A percentile compares a stretch with the other conserved stretches of the same genome.
Conservation (phyloP, 805 yeast genomes). For the Schwanniomyces yamadae region DNA sequence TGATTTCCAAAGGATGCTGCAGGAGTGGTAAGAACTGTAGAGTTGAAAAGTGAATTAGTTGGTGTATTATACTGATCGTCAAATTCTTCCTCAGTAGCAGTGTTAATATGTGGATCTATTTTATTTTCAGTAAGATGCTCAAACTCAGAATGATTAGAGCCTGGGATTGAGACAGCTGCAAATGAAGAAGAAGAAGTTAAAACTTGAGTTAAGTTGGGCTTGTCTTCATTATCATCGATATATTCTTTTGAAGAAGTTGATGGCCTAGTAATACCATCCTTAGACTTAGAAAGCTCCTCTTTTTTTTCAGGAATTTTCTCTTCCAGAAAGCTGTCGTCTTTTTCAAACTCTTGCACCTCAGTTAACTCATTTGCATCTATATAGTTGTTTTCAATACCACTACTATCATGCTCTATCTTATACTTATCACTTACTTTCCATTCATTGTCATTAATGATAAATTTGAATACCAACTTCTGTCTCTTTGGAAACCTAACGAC, state of each 20-base stretch:
- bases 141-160: constrained; percentile 14
- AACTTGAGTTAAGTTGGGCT: constrained; percentile 19
- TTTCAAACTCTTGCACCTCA: constrained; percentile 19
- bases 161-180: constrained; percentile 36
- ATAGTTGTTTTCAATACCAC: constrained; percentile 36
- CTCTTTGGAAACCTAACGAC: constrained; percentile 18
- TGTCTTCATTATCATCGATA: constrained; percentile 5
- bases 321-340: constrained; percentile 7
- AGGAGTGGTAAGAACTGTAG: constrained; percentile 3
- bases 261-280: constrained; percentile 1
- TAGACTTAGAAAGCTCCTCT: constrained; percentile 3
- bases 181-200: constrained; percentile 33
- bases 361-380: constrained; percentile 27
- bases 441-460: constrained; percentile 30
- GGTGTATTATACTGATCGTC: constrained; percentile 22
- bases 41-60: constrained; percentile 16
- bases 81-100: constrained; percentile 11
- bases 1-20: no score
- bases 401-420: constrained; percentile 26
- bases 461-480: constrained; percentile 35
- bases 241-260: background rate
- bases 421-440: constrained; percentile 31
- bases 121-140: constrained; percentile 5
- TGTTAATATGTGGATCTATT: background rate
- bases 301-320: background rate